phyloP scores from a whole-genome alignment of 805 yeast genomes.

The Saccharomycopsis schoenii region DNA sequence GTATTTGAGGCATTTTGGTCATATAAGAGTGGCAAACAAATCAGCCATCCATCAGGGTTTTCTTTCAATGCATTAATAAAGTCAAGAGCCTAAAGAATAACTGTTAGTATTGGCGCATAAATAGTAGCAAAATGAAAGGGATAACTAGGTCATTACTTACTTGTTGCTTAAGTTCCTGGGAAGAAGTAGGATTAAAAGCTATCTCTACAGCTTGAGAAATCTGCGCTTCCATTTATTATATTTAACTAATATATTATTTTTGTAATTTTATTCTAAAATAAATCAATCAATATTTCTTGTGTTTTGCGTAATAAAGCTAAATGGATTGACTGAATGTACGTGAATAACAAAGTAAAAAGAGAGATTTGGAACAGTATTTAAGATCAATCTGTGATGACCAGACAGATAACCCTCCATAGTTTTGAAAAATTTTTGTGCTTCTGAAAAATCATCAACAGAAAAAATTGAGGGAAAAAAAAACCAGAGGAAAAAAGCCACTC shows the following conservation, averaged over 20 bases:
- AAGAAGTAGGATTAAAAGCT: slow-evolving; percentile 64
- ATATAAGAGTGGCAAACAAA: slow-evolving; percentile 40
- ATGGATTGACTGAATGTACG: too few relatives aligned
- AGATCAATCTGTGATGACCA: neutral
- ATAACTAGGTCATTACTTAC: slow-evolving; percentile 22
- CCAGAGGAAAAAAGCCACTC: neutral
- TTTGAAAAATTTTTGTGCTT: neutral
- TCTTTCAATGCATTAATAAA: slow-evolving; percentile 45
- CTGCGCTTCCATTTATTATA: slow-evolving; percentile 30
- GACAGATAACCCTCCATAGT: neutral
- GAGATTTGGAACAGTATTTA: neutral
- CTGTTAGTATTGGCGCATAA: slow-evolving; percentile 10
- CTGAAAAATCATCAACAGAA: neutral
- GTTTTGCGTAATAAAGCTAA: too few relatives aligned
- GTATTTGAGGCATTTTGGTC: slow-evolving; percentile 36
- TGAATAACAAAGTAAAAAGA: neutral
- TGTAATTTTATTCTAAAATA: neutral
- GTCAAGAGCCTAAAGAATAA: slow-evolving; percentile 34
- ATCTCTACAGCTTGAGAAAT: slow-evolving; percentile 82
- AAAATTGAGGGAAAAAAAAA: neutral
- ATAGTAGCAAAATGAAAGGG: neutral
- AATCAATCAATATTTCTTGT: neutral
- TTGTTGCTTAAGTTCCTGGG: slow-evolving; percentile 49
- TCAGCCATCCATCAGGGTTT: slow-evolving; percentile 45
- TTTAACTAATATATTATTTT: neutral